These are phyloP conservation scores for Venturia asperata DNA, from an alignment of 2,329 filamentous ascomycete species.

Conservation along the genomic window DNA sequence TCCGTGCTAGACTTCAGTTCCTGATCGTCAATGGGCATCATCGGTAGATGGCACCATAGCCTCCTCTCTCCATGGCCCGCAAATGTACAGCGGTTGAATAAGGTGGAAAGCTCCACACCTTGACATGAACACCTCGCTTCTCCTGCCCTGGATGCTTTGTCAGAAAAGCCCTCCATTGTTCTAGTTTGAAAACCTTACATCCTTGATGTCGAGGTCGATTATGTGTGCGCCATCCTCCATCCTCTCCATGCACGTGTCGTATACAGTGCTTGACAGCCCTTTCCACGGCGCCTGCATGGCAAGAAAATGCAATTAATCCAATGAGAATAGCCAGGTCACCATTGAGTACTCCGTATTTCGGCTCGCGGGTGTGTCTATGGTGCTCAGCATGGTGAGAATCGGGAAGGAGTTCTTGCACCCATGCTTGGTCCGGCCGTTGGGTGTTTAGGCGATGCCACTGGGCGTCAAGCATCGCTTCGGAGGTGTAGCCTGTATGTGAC, in stretches of 20 bases:
- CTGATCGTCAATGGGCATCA: not conserved
- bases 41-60: slow-evolving; percentile 18
- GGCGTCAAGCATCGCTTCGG: slow-evolving; percentile 15
- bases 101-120: slow-evolving; percentile 18
- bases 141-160: slow-evolving; percentile 12
- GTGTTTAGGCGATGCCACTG: slow-evolving; percentile 7
- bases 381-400: slow-evolving; percentile 13
- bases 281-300: not conserved
- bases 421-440: slow-evolving; percentile 19
- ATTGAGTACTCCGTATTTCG: slow-evolving; percentile 14
- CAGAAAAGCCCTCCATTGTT: not conserved
- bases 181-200: slow-evolving; percentile 3
- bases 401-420: slow-evolving; percentile 18
- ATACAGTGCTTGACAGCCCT: slow-evolving; percentile 10
- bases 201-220: slow-evolving; percentile 15
- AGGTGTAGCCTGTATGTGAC: not conserved
- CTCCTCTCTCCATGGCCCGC: slow-evolving; percentile 13
- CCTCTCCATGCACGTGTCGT: not conserved
- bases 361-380: slow-evolving; percentile 9
- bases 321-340: slow-evolving; percentile 20
- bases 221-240: slow-evolving; percentile 17
- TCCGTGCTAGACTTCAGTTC: not conserved
- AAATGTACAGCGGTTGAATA: slow-evolving; percentile 14
- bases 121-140: slow-evolving; percentile 19
- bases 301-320: slow-evolving; percentile 19